phyloP scores from a whole-genome alignment of 345 rosid genomes.

The Eucalyptus brandiana region DNA sequence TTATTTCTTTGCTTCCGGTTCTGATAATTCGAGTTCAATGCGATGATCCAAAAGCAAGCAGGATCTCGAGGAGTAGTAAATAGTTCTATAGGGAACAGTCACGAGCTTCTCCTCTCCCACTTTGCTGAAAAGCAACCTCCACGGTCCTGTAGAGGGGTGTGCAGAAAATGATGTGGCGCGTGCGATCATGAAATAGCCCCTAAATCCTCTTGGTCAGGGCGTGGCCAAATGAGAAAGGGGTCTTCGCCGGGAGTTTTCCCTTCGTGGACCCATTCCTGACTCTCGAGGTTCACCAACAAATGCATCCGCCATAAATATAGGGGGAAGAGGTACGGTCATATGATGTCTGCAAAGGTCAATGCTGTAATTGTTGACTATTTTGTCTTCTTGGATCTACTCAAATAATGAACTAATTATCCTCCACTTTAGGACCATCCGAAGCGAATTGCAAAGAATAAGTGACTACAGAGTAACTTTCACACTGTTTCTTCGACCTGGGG shows the following conservation, averaged over 20 bases:
- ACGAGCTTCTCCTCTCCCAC: background rate
- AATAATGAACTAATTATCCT: background rate
- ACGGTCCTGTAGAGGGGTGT: background rate
- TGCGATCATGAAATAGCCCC: background rate
- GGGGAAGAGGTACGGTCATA: background rate
- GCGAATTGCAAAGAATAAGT: background rate
- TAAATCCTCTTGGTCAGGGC: background rate
- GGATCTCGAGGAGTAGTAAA: background rate
- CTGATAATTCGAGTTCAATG: background rate
- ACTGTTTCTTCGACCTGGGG: background rate
- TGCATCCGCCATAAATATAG: too few species aligned
- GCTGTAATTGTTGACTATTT: background rate
- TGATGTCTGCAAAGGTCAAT: background rate
- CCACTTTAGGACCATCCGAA: background rate
- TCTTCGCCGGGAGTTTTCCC: background rate
- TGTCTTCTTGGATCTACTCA: background rate
- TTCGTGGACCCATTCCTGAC: background rate
- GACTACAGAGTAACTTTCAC: background rate
- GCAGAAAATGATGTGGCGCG: background rate
- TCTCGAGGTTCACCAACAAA: too few species aligned
- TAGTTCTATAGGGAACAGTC: background rate
- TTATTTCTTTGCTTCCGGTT: background rate
- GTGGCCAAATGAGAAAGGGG: background rate
- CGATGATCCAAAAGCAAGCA: background rate
- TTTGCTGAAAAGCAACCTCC: background rate